Base-by-base conservation (phyloP, 768 basidiomycete genomes). In the Chalciporus pseudorubinellus region DNA sequence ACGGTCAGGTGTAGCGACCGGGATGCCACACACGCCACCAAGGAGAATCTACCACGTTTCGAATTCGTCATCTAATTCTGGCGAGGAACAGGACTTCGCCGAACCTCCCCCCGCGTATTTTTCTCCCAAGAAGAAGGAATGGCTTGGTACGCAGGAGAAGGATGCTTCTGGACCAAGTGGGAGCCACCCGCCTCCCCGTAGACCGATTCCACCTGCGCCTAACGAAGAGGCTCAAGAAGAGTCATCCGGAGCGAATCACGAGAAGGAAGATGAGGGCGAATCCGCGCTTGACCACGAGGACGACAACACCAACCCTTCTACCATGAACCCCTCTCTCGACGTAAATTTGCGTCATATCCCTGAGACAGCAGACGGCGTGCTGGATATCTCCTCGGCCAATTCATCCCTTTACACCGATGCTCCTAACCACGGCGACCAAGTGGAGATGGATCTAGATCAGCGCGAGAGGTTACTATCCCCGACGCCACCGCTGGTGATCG, bases 61-160 rank as follows among this genome's bases (percentile, higher is more conserved):
- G 4, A 80, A 81, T 56, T 67, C 65, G 3, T 66, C 70, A 14
- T 54, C 71, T 26, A 60, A 62, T 38, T 65, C 53, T 11, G 38
- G 36, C 8, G 53, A 64, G 10, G 58, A 36, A 24, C 41, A 53
- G 55, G 50, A 54, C 52, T 51, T 65, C 58, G 9, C 36, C 21
- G 73, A 78, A 5, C 77, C 78, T 7, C 80, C 79, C 0, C 78
- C 80, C 3, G 77, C 80, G 2, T 80, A 80, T 39, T 62, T 19
- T 24, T 74, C 68, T 0, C 63, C 64, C 31, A 24, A 45, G 14
- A 52, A 48, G 46, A 49, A 39, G 13, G 41, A 36, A 13, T 55
- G 42, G 40, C 21, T 33, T 14, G 29, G 31, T 24, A 16, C n/a
- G 6, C 16, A 16, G n/a, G 34, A 36, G 16, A 36, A 36, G 34